Conservation (phyloP, 1,284 basidiomycete genomes). For the Leccinum griseonigrum region DNA sequence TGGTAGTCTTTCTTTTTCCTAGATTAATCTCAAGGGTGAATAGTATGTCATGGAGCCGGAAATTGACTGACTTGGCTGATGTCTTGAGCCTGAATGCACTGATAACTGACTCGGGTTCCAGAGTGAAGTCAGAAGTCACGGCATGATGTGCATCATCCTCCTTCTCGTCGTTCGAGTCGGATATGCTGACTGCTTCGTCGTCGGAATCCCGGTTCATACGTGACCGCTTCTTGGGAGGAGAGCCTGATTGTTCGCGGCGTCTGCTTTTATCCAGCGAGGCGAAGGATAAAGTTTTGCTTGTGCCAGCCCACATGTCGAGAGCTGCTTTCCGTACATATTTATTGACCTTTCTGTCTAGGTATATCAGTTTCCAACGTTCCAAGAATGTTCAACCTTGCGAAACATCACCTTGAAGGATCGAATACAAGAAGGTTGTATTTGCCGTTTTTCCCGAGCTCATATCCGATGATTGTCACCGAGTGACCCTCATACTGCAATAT, state of each 20-base stretch:
- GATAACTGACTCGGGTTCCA: slow-evolving; percentile 38
- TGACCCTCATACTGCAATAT: slow-evolving; percentile 82
- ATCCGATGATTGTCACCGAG: slow-evolving; percentile 83
- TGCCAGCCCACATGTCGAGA: slow-evolving; percentile 16
- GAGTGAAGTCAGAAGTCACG: slow-evolving; percentile 12
- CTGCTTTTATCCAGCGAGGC: slow-evolving; percentile 18
- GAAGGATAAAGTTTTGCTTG: slow-evolving; percentile 6
- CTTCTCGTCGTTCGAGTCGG: slow-evolving; percentile 23
- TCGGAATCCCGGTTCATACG: slow-evolving; percentile 23
- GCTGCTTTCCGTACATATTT: slow-evolving; percentile 36
- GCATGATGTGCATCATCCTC: slow-evolving; percentile 4
- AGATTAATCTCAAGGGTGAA: not conserved
- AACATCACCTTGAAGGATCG: slow-evolving; percentile 67
- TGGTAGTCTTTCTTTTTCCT: slow-evolving; percentile 57
- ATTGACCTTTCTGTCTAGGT: slow-evolving; percentile 18
- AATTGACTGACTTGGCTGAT: slow-evolving; percentile 41
- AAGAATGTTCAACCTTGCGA: not conserved
- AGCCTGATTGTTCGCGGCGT: slow-evolving; percentile 14
- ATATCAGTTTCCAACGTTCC: slow-evolving; percentile 7
- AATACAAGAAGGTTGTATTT: slow-evolving; percentile 67
- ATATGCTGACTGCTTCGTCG: slow-evolving; percentile 38
- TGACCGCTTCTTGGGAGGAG: slow-evolving; percentile 27
- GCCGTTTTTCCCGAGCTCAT: slow-evolving; percentile 61
- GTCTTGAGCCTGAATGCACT: slow-evolving; percentile 49
- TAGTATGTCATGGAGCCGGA: not conserved